These are phyloP conservation scores for Thymus mandschuricus DNA, from an alignment of 257 asterid species.

Conservation along the genomic window DNA sequence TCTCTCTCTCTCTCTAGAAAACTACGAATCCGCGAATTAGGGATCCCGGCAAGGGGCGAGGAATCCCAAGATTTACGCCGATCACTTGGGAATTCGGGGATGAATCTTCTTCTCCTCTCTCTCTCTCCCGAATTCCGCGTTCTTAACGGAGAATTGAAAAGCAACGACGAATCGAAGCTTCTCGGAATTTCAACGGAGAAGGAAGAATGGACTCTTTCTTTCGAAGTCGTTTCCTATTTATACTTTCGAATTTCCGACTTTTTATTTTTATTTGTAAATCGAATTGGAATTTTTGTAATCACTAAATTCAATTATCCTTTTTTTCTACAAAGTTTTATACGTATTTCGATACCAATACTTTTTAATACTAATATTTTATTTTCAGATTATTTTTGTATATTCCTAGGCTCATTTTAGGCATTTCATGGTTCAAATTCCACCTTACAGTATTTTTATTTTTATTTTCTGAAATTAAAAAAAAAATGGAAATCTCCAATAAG, in stretches of 20 bases:
- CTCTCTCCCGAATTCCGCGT: slow-evolving; percentile 44
- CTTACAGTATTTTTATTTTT: no score
- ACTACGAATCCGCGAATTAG: slow-evolving; percentile 18
- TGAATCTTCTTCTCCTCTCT: slow-evolving; percentile 1
- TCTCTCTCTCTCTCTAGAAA: background rate
- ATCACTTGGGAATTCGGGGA: slow-evolving; percentile 38
- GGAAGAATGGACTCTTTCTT: slow-evolving; percentile 24
- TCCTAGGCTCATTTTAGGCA: no score
- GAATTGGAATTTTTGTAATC: no score
- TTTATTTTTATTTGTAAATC: no score
- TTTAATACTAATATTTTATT: no score
- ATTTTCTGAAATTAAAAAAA: no score
- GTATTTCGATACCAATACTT: no score
- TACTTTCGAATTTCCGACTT: background rate
- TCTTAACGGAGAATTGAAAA: background rate
- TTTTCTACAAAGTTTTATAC: no score
- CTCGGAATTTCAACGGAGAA: slow-evolving; percentile 27
- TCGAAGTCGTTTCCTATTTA: slow-evolving; percentile 26
- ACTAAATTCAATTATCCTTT: no score
- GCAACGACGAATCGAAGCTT: slow-evolving; percentile 24
- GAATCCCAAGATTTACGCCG: slow-evolving; percentile 38
- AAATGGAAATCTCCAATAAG: no score
- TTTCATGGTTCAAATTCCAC: no score
- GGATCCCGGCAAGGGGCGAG: slow-evolving; percentile 16
- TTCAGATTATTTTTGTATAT: no score